Evolutionary conservation across 2,329 filamentous ascomycete species (phyloP).

Genomic region (Aureobasidium sp.): DNA sequence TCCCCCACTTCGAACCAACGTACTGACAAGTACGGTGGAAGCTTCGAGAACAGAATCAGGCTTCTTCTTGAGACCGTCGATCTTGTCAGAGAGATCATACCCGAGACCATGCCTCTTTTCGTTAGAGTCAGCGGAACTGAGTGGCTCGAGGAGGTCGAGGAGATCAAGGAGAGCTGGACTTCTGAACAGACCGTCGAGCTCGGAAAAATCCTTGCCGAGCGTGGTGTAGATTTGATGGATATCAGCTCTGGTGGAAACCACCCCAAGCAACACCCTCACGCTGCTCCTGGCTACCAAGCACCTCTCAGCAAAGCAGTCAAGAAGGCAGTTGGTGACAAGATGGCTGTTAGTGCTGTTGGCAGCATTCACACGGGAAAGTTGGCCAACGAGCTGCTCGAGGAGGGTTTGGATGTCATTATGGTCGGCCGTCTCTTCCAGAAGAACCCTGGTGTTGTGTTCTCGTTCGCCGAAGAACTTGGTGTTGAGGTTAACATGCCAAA

Average conservation of each 20-base stretch:
- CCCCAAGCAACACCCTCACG: constrained; percentile 46
- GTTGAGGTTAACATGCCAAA: constrained; percentile 65
- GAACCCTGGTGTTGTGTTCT: constrained; percentile 65
- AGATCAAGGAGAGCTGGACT: constrained; percentile 58
- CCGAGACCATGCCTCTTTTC: constrained; percentile 63
- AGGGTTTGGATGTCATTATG: constrained; percentile 60
- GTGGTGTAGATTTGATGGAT: constrained; percentile 77
- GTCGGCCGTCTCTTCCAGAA: constrained; percentile 71
- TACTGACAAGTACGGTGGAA: constrained; percentile 61
- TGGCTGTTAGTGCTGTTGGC: constrained; percentile 70
- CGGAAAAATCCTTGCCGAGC: constrained; percentile 58
- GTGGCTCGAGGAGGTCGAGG: constrained; percentile 59
- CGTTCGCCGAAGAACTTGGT: constrained; percentile 63
- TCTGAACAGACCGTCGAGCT: constrained; percentile 57
- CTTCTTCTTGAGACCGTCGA: constrained; percentile 62
- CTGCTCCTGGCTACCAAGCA: constrained; percentile 64
- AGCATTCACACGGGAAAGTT: constrained; percentile 62
- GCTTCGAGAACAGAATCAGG: constrained; percentile 64
- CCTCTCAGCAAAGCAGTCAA: constrained; percentile 67
- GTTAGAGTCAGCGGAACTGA: constrained; percentile 68
- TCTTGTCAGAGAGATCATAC: constrained; percentile 55
- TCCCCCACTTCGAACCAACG: constrained; percentile 64
- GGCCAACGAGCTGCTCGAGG: constrained; percentile 55
- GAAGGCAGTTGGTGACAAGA: constrained; percentile 60
- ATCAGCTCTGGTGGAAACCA: constrained; percentile 71